Percentiles rank a stretch among this genome's conserved stretches.
These are phyloP conservation scores for Quillaja saponaria DNA, from an alignment of 306 rosid species.

Conservation along the genomic window DNA sequence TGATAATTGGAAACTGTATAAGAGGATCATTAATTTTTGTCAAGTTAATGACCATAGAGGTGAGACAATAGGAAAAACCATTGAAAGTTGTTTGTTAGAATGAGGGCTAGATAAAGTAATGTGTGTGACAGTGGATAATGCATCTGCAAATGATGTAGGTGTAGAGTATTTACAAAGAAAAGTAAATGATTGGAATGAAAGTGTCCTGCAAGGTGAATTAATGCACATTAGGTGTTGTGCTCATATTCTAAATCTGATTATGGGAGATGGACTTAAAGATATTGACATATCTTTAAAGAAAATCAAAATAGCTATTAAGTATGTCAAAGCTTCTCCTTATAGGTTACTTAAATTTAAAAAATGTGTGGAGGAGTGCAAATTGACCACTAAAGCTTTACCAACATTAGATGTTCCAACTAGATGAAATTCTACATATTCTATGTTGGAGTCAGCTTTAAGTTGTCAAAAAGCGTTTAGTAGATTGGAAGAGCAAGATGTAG, in stretches of 20 bases:
- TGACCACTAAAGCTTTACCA: background rate
- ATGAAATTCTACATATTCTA: constrained; percentile 5
- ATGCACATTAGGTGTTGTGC: background rate
- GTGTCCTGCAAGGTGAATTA: background rate
- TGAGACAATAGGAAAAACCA: background rate
- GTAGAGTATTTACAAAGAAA: background rate
- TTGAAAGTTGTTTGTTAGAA: constrained; percentile 12
- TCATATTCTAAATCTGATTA: background rate
- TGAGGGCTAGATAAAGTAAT: background rate
- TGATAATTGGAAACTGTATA: too few species aligned
- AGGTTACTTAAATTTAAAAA: background rate
- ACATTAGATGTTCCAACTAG: constrained; percentile 11
- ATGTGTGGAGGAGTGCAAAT: background rate
- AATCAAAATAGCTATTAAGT: background rate
- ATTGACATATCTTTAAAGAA: background rate
- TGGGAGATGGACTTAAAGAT: constrained; percentile 1
- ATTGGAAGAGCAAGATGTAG: background rate
- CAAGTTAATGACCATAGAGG: background rate
- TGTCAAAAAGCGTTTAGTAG: constrained; percentile 2
- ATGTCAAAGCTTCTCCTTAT: background rate
- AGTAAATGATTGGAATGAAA: background rate
- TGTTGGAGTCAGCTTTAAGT: constrained; percentile 7
- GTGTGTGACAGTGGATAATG: constrained; percentile 5
- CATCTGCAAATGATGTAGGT: background rate
- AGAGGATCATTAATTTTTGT: background rate